These are phyloP conservation scores for Diaporthe sp. DNA, from an alignment of 2,329 filamentous ascomycete species.

Conservation along the genomic window DNA sequence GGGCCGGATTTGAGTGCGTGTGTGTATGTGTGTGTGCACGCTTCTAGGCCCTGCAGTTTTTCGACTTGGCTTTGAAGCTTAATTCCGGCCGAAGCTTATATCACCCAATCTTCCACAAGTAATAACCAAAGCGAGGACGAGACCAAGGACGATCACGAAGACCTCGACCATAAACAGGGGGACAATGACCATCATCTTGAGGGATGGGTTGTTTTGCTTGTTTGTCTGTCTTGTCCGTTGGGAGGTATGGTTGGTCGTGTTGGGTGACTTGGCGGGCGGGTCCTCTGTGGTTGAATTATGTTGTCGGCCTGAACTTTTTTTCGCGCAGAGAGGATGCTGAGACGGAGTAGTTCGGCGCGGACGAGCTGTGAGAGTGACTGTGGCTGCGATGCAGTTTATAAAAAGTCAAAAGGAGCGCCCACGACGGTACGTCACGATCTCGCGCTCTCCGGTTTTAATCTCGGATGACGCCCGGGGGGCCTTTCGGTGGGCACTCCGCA, in stretches of 20 bases:
- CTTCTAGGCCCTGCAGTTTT: neutral
- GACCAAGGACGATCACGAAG: slow-evolving; percentile 28
- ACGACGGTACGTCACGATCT: slow-evolving; percentile 31
- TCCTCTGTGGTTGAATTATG: slow-evolving; percentile 9
- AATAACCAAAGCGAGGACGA: slow-evolving; percentile 29
- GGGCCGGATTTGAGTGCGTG: neutral
- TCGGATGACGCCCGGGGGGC: slow-evolving; percentile 26
- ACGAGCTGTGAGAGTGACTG: slow-evolving; percentile 11
- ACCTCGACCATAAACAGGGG: slow-evolving; percentile 31
- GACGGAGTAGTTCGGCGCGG: slow-evolving; percentile 1
- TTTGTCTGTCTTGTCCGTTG: neutral
- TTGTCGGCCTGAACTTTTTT: neutral
- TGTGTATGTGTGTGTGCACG: neutral
- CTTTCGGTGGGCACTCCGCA: neutral
- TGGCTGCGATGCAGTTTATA: slow-evolving; percentile 26
- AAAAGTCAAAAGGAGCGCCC: slow-evolving; percentile 22
- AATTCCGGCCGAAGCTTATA: slow-evolving; percentile 36
- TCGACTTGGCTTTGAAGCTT: slow-evolving; percentile 23
- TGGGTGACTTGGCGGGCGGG: neutral
- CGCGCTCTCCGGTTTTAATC: slow-evolving; percentile 34
- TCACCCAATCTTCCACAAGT: slow-evolving; percentile 14
- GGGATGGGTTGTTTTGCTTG: neutral
- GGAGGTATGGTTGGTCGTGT: no score
- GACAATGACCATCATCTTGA: slow-evolving; percentile 36
- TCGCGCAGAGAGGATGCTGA: neutral